These are phyloP conservation scores for Phoma sp. DNA, from an alignment of 2,329 filamentous ascomycete species.

Conservation along the genomic window DNA sequence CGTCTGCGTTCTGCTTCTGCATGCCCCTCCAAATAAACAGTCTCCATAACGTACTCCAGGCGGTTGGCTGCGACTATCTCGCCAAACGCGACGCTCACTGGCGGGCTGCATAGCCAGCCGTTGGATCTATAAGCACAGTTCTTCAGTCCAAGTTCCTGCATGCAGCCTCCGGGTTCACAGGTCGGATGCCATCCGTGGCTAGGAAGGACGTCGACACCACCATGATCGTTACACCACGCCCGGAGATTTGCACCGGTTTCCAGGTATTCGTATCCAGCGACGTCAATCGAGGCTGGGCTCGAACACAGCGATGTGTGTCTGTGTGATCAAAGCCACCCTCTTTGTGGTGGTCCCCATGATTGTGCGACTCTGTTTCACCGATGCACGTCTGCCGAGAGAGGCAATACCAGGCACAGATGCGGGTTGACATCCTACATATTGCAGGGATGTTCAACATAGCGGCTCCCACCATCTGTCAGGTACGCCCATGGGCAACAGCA, in stretches of 20 bases:
- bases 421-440: conserved; percentile 4
- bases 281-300: not conserved
- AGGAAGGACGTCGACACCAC: not conserved
- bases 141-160: conserved; percentile 1
- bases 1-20: not conserved
- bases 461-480: conserved; percentile 5
- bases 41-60: not conserved
- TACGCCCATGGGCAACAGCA: conserved; percentile 5
- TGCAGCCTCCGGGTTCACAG: not conserved
- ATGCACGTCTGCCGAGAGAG: conserved; percentile 23
- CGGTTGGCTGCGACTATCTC: not conserved
- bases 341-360: conserved; percentile 6
- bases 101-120: not conserved
- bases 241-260: conserved; percentile 1
- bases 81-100: not conserved
- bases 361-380: conserved; percentile 29
- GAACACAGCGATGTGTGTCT: conserved; percentile 1
- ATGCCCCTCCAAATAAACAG: not conserved
- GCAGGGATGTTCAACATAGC: not conserved
- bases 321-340: conserved; percentile 10
- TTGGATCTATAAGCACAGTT: not conserved
- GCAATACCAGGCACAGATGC: conserved; percentile 21
- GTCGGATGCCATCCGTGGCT: not conserved
- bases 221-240: not conserved
- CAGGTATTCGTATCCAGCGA: not conserved